Conservation (phyloP, 148 eudicot genomes). For the Dysphania ambrosioides region DNA sequence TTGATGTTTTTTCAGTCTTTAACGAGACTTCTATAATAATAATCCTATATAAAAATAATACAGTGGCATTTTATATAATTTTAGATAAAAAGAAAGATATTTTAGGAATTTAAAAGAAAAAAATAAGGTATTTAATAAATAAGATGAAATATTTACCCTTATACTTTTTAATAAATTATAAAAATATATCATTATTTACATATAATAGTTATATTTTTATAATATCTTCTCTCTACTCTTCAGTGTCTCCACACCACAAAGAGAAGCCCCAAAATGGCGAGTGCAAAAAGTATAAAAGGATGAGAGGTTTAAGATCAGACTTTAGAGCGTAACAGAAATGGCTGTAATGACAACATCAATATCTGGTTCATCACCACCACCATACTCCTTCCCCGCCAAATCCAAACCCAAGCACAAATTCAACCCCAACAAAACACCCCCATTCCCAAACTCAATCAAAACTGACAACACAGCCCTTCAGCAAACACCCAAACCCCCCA, state of each 20-base stretch:
- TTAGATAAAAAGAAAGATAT: too few species aligned
- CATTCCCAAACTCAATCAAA: slow-evolving; percentile 5
- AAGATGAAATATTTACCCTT: too few species aligned
- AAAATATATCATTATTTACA: too few species aligned
- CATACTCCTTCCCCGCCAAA: slow-evolving; percentile 27
- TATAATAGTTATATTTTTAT: too few species aligned
- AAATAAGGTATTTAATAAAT: too few species aligned
- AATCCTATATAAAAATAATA: too few species aligned
- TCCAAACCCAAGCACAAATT: slow-evolving; percentile 7
- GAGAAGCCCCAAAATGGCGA: neutral
- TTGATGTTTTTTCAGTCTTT: too few species aligned
- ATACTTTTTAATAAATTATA: too few species aligned
- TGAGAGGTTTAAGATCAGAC: neutral
- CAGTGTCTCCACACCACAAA: neutral
- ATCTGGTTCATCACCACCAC: slow-evolving; percentile 24
- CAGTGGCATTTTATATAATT: too few species aligned
- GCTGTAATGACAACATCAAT: slow-evolving; percentile 16
- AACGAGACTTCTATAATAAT: too few species aligned
- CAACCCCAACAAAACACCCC: neutral
- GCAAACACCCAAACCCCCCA: neutral
- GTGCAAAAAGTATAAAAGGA: neutral
- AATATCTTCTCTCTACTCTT: too few species aligned
- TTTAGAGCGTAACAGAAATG: slow-evolving; percentile 9
- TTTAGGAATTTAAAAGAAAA: too few species aligned
- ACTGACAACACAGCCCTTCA: neutral